phyloP scores from a whole-genome alignment of 805 yeast genomes.

The Yarrowia porcina region DNA sequence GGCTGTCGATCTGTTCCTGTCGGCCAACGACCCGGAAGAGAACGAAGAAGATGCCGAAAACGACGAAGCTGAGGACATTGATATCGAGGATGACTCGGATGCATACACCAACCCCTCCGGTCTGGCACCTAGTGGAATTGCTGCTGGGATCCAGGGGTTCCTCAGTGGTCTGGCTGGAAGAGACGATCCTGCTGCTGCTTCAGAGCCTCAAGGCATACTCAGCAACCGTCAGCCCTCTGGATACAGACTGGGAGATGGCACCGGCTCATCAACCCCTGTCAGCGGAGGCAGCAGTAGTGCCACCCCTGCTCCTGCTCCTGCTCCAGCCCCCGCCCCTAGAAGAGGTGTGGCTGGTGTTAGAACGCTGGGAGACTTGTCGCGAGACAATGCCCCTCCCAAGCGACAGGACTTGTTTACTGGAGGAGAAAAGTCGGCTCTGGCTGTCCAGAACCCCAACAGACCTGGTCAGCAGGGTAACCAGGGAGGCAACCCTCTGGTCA shows the following conservation, averaged over 20 bases:
- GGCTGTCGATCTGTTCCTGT: slow-evolving; percentile 27
- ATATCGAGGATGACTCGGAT: not conserved
- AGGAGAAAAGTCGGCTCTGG: slow-evolving; percentile 70
- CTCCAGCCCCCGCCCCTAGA: slow-evolving; percentile 19
- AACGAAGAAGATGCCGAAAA: slow-evolving; percentile 12
- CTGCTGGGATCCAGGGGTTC: slow-evolving; percentile 22
- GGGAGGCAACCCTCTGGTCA: slow-evolving; percentile 34
- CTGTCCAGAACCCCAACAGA: slow-evolving; percentile 65
- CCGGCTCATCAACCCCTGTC: slow-evolving; percentile 1
- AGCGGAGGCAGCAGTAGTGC: not conserved
- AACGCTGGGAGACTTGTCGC: slow-evolving; percentile 36
- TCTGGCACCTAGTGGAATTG: slow-evolving; percentile 11
- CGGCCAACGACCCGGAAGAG: slow-evolving; percentile 22
- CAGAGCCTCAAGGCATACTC: slow-evolving; percentile 7
- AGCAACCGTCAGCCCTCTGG: slow-evolving; percentile 14
- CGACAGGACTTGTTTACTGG: slow-evolving; percentile 50
- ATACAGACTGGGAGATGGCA: slow-evolving; percentile 18
- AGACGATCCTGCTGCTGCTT: slow-evolving; percentile 13
- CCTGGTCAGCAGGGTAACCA: slow-evolving; percentile 26
- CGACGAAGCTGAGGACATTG: slow-evolving; percentile 21
- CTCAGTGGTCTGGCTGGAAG: slow-evolving; percentile 11
- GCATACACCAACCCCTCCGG: slow-evolving; percentile 18
- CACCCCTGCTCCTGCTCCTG: slow-evolving; percentile 11
- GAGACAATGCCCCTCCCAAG: slow-evolving; percentile 36
- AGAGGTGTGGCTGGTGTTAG: slow-evolving; percentile 33